A percentile compares a stretch with the other conserved stretches of the same genome.
These are phyloP conservation scores for Halophytophthora polymorphica DNA, from an alignment of 352 stramenopile genomes.

Conservation along the genomic window DNA sequence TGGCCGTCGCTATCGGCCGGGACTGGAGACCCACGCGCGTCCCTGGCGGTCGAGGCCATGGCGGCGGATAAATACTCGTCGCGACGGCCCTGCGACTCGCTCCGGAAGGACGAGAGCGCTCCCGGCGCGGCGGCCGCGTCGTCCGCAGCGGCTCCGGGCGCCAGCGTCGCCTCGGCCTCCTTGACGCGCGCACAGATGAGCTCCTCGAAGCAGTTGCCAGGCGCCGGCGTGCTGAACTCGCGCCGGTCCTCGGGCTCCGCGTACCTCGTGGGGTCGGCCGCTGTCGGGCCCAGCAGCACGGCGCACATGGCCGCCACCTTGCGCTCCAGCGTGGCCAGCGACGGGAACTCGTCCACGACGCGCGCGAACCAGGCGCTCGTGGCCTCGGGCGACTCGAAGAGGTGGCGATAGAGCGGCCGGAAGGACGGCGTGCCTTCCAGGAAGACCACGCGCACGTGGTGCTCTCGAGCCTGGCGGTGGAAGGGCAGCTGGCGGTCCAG, in stretches of 20 bases:
- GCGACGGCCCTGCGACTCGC: slow-evolving; percentile 34
- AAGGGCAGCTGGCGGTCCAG: slow-evolving; percentile 74
- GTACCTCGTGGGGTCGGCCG: slow-evolving; percentile 29
- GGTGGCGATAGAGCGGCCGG: slow-evolving; percentile 56
- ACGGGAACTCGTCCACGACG: slow-evolving; percentile 74
- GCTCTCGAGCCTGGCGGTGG: slow-evolving; percentile 58
- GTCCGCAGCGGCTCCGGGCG: not conserved
- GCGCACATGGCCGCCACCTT: slow-evolving; percentile 70
- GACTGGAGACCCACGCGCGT: slow-evolving; percentile 6
- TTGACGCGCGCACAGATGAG: slow-evolving; percentile 36
- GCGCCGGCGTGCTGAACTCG: slow-evolving; percentile 60
- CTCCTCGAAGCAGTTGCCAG: slow-evolving; percentile 58
- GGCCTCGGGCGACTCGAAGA: slow-evolving; percentile 43
- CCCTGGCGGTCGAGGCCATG: slow-evolving; percentile 25
- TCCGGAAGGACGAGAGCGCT: slow-evolving; percentile 23
- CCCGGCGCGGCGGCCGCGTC: slow-evolving; percentile 8
- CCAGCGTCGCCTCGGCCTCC: slow-evolving; percentile 31
- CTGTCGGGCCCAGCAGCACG: slow-evolving; percentile 21
- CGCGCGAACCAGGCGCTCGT: slow-evolving; percentile 60
- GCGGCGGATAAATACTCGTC: slow-evolving; percentile 43
- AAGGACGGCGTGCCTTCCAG: slow-evolving; percentile 57
- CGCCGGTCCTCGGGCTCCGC: slow-evolving; percentile 49
- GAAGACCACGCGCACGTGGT: slow-evolving; percentile 73
- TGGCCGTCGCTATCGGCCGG: slow-evolving; percentile 4
- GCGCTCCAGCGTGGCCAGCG: slow-evolving; percentile 62